These are phyloP conservation scores for Cercospora berteroae DNA, from an alignment of 2,329 filamentous ascomycete species.

Conservation along the genomic window DNA sequence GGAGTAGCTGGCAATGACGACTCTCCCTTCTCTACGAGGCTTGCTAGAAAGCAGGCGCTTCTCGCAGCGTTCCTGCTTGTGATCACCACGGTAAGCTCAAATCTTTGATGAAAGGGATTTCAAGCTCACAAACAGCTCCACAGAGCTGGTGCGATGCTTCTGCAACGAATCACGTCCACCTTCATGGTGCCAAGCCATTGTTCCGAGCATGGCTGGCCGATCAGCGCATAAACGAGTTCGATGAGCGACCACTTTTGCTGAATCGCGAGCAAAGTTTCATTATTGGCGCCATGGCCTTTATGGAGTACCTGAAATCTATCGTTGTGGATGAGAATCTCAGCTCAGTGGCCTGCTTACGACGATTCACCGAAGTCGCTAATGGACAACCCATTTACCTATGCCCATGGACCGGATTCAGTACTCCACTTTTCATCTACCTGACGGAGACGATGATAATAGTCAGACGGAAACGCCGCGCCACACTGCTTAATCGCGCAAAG, in stretches of 20 bases:
- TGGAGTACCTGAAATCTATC: slow-evolving; percentile 21
- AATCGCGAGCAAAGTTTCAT: slow-evolving; percentile 22
- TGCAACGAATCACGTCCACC: slow-evolving; percentile 1
- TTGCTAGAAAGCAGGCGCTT: background rate
- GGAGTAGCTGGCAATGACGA: background rate
- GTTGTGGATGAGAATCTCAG: slow-evolving; percentile 16
- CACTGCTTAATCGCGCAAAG: slow-evolving; percentile 3
- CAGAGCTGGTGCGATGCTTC: background rate
- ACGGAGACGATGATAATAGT: slow-evolving; percentile 16
- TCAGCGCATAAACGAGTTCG: background rate
- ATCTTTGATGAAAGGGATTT: background rate
- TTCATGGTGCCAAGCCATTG: slow-evolving; percentile 16
- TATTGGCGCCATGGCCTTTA: slow-evolving; percentile 21
- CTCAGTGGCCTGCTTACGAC: slow-evolving; percentile 10
- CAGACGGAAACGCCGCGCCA: slow-evolving; percentile 13
- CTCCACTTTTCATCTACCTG: slow-evolving; percentile 17
- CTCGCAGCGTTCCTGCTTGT: background rate
- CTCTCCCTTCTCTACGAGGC: background rate
- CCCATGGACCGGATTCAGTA: slow-evolving; percentile 19
- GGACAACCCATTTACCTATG: slow-evolving; percentile 17
- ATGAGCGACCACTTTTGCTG: slow-evolving; percentile 2
- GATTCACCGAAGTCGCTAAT: slow-evolving; percentile 10
- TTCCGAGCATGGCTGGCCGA: slow-evolving; percentile 19
- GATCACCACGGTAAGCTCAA: background rate
- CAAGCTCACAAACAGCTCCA: background rate